Evolutionary conservation across 805 yeast genomes (phyloP).

Genomic region (Candida patagonica): DNA sequence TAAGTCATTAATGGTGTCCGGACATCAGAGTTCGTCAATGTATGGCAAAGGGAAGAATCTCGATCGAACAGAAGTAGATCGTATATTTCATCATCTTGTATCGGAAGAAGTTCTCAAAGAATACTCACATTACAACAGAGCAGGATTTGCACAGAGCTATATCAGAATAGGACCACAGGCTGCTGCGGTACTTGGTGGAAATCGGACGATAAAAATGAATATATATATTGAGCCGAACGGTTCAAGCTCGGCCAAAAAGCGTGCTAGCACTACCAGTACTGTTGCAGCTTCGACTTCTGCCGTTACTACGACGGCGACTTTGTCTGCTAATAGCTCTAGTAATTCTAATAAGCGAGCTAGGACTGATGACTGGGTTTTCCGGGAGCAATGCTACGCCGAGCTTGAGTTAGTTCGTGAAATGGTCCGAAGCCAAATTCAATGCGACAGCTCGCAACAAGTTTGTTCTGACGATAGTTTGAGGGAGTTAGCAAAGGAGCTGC

Average conservation of each 20-base stretch:
- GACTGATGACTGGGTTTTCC: slow-evolving; percentile 2
- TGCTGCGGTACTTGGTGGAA: slow-evolving; percentile 35
- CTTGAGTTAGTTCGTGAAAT: slow-evolving; percentile 9
- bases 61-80: slow-evolving; percentile 63
- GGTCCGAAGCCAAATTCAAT: slow-evolving; percentile 1
- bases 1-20: slow-evolving; percentile 51
- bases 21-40: slow-evolving; percentile 48
- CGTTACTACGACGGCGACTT: slow-evolving; percentile 1
- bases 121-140: slow-evolving; percentile 55
- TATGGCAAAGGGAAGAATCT: slow-evolving; percentile 65
- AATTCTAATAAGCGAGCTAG: neutral
- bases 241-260: neutral
- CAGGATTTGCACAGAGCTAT: slow-evolving; percentile 78
- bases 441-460: slow-evolving; percentile 1
- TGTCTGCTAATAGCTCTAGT: neutral
- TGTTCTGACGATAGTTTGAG: slow-evolving; percentile 16
- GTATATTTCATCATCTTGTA: slow-evolving; percentile 72
- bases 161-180: slow-evolving; percentile 56
- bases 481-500: slow-evolving; percentile 48
- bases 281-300: slow-evolving; percentile 10
- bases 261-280: neutral
- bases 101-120: slow-evolving; percentile 60
- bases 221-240: neutral
- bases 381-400: slow-evolving; percentile 10
- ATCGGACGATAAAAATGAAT: slow-evolving; percentile 15